A percentile compares a stretch with the other conserved stretches of the same genome.
Conservation (phyloP, 371 early-diverging fungal species). For the Circinella umbellata region DNA sequence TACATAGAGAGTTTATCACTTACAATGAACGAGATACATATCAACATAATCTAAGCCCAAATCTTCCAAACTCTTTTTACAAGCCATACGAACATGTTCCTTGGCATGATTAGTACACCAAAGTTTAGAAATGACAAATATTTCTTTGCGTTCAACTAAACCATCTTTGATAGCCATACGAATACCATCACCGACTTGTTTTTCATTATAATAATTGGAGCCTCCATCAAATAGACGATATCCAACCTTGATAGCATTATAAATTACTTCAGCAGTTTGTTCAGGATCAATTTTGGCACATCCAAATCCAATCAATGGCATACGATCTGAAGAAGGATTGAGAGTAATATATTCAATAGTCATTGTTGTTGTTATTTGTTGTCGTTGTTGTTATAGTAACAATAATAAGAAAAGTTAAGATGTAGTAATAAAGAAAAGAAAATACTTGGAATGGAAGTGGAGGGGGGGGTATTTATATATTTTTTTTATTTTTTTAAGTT, state of each 20-base stretch:
- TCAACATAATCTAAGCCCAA: slow-evolving; percentile 74
- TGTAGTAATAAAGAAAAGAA: not conserved
- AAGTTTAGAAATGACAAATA: slow-evolving; percentile 80
- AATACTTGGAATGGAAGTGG: not conserved
- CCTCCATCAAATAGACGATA: slow-evolving; percentile 39
- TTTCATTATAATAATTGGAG: slow-evolving; percentile 61
- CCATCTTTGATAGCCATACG: slow-evolving; percentile 53
- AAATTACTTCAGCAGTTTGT: slow-evolving; percentile 28
- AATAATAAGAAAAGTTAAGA: not conserved
- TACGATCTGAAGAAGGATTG: slow-evolving; percentile 27
- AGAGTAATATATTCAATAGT: slow-evolving; percentile 32
- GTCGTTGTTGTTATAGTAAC: not conserved
- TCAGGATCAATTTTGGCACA: slow-evolving; percentile 43
- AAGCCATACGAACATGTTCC: slow-evolving; percentile 50
- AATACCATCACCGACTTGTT: slow-evolving; percentile 54
- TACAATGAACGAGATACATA: slow-evolving; percentile 63
- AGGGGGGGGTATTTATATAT: slow-evolving; percentile 10
- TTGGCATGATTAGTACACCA: slow-evolving; percentile 68
- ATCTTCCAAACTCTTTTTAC: slow-evolving; percentile 55
- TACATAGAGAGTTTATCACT: too few species aligned
- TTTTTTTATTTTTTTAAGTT: not conserved
- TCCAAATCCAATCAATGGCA: slow-evolving; percentile 33
- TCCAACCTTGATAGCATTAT: slow-evolving; percentile 37
- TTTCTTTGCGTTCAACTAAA: slow-evolving; percentile 54
- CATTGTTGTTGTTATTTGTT: slow-evolving; percentile 15